Evolutionary conservation across 306 rosid species (phyloP).

Genomic region (Astragalus membranaceus): DNA sequence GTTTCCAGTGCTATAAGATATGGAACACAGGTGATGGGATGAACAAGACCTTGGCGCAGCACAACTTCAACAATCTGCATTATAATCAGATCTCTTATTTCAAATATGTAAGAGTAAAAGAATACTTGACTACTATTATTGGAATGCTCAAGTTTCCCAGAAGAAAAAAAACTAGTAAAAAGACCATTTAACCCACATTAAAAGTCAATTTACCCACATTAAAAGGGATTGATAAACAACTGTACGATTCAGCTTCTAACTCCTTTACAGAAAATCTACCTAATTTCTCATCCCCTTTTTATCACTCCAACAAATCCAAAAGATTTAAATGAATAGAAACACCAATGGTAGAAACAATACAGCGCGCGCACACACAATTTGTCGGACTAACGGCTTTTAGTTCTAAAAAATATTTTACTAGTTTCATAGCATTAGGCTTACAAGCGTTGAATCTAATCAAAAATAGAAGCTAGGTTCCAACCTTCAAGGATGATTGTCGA

Average conservation of each 20-base stretch:
- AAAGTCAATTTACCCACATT: background rate
- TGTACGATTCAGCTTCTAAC: background rate
- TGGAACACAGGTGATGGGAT: constrained; percentile 99
- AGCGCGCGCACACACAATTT: background rate
- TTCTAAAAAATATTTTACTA: background rate
- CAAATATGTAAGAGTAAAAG: background rate
- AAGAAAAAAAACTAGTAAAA: background rate
- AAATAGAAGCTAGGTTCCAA: constrained; percentile 31
- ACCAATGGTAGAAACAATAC: background rate
- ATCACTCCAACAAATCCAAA: constrained; percentile 11
- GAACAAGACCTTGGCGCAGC: constrained; percentile 98
- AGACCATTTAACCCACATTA: constrained; percentile 2
- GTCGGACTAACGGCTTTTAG: background rate
- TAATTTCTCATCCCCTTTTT: background rate
- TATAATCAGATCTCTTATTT: constrained; percentile 1
- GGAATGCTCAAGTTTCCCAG: background rate
- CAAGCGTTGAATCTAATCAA: background rate
- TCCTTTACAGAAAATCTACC: constrained; percentile 2
- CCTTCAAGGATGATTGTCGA: constrained; percentile 89
- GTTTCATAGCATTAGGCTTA: background rate
- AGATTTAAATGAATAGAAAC: background rate
- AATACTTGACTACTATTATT: background rate
- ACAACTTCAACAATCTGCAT: constrained; percentile 93
- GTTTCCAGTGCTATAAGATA: constrained; percentile 95
- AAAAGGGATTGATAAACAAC: background rate